phyloP scores from a whole-genome alignment of 2,329 filamentous ascomycete genomes.

The Coniella vitis region DNA sequence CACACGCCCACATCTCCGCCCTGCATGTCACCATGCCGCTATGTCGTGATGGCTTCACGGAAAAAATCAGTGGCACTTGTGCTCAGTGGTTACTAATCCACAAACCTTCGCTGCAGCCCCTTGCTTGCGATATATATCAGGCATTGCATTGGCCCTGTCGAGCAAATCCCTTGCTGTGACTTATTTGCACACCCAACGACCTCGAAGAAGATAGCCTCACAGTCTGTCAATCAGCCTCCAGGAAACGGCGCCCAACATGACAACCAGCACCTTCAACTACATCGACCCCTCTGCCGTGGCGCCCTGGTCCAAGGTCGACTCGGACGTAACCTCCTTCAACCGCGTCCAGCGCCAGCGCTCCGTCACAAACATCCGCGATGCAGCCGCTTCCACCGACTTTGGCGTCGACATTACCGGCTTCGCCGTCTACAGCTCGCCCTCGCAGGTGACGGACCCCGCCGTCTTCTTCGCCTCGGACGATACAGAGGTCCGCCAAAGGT shows the following conservation, averaged over 20 bases:
- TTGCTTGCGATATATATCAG: too few species aligned
- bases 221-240: too few species aligned
- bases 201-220: too few species aligned
- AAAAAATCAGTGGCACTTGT: too few species aligned
- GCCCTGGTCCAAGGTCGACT: constrained; percentile 61
- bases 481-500: constrained; percentile 42
- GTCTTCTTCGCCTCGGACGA: constrained; percentile 45
- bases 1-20: too few species aligned
- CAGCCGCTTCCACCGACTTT: constrained; percentile 34
- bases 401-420: constrained; percentile 54
- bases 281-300: constrained; percentile 51
- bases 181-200: too few species aligned
- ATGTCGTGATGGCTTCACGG: too few species aligned
- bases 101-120: too few species aligned
- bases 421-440: constrained; percentile 44
- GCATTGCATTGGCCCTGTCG: too few species aligned
- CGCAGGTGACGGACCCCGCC: constrained; percentile 36
- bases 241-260: background rate
- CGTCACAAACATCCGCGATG: constrained; percentile 50
- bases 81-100: too few species aligned
- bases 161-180: too few species aligned
- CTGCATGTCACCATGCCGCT: too few species aligned
- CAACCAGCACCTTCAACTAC: constrained; percentile 43
- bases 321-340: constrained; percentile 46
- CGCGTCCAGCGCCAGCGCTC: constrained; percentile 36